Percentiles rank a stretch among this genome's conserved stretches.
Conservation (phyloP, 495 filamentous ascomycete genomes). For the Aspergillus conjunctus region DNA sequence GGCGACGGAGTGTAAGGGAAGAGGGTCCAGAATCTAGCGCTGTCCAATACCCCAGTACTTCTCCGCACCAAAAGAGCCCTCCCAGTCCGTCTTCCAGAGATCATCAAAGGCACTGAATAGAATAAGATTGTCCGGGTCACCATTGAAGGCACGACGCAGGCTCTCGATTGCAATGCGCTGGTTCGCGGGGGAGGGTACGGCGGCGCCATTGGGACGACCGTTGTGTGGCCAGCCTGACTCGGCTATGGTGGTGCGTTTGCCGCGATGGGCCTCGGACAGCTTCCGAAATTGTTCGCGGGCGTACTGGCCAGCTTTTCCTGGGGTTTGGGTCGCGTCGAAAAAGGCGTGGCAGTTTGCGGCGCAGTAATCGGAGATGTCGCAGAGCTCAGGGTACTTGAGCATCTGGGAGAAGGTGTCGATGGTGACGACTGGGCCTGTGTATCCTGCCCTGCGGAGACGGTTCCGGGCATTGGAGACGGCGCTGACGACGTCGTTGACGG, state of each 20-base stretch:
- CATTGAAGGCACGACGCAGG: slow-evolving; percentile 56
- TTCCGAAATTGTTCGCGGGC: slow-evolving; percentile 52
- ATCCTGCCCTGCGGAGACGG: slow-evolving; percentile 63
- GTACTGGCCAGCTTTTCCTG: slow-evolving; percentile 65
- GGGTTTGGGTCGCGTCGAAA: slow-evolving; percentile 64
- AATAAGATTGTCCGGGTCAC: slow-evolving; percentile 53
- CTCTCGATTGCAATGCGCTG: slow-evolving; percentile 65
- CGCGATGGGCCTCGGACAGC: slow-evolving; percentile 52
- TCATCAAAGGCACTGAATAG: slow-evolving; percentile 79
- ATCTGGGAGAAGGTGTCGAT: slow-evolving; percentile 76
- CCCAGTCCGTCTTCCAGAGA: slow-evolving; percentile 72
- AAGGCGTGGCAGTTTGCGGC: slow-evolving; percentile 84
- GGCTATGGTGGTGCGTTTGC: slow-evolving; percentile 63
- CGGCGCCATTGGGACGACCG: slow-evolving; percentile 63
- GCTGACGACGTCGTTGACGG: slow-evolving; percentile 50
- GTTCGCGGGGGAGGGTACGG: slow-evolving; percentile 63
- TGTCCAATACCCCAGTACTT: slow-evolving; percentile 67
- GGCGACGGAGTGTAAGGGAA: neutral
- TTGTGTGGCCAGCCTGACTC: slow-evolving; percentile 83
- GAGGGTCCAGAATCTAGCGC: slow-evolving; percentile 16
- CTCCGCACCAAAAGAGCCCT: slow-evolving; percentile 66
- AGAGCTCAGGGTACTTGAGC: slow-evolving; percentile 66
- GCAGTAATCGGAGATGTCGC: slow-evolving; percentile 72
- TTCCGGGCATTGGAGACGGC: slow-evolving; percentile 59
- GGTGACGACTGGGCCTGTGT: slow-evolving; percentile 71